These are phyloP conservation scores for Leccinum truebloodii DNA, from an alignment of 768 basidiomycete species.

Conservation along the genomic window DNA sequence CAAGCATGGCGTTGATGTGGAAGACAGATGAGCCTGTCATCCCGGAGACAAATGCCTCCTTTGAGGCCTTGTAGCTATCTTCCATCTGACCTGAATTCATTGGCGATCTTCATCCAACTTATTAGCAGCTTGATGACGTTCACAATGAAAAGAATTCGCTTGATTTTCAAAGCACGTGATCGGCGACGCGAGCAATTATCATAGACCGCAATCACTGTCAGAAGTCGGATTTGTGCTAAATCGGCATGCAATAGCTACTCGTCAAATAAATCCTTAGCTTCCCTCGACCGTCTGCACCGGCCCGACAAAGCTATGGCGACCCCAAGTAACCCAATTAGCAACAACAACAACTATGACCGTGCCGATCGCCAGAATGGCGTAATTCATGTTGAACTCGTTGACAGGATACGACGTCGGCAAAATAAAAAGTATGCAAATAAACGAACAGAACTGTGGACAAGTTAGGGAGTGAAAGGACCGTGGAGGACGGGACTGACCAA, in stretches of 20 bases:
- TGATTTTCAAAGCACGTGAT: slow-evolving; percentile 8
- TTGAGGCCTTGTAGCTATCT: slow-evolving; percentile 64
- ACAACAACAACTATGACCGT: slow-evolving; percentile 46
- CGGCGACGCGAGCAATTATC: background rate
- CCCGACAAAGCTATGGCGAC: slow-evolving; percentile 44
- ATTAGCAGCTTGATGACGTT: too few species aligned
- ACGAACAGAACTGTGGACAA: slow-evolving; percentile 45
- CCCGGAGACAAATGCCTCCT: slow-evolving; percentile 81
- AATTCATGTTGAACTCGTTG: slow-evolving; percentile 54
- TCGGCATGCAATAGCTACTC: background rate
- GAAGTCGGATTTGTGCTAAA: background rate
- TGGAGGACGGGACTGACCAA: slow-evolving; percentile 33
- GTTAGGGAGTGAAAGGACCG: background rate
- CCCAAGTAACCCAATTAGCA: slow-evolving; percentile 50
- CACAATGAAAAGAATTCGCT: background rate
- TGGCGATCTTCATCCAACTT: background rate
- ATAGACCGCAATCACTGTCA: too few species aligned
- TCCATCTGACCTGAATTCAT: slow-evolving; percentile 16
- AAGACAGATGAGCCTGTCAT: slow-evolving; percentile 67
- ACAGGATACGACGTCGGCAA: slow-evolving; percentile 57
- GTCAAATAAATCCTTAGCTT: background rate
- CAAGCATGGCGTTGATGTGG: slow-evolving; percentile 69
- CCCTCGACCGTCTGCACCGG: slow-evolving; percentile 40
- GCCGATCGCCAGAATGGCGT: slow-evolving; percentile 54
- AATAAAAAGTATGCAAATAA: slow-evolving; percentile 57